phyloP scores from a whole-genome alignment of 2,329 filamentous ascomycete genomes.

The Ophiosphaerella korrae region DNA sequence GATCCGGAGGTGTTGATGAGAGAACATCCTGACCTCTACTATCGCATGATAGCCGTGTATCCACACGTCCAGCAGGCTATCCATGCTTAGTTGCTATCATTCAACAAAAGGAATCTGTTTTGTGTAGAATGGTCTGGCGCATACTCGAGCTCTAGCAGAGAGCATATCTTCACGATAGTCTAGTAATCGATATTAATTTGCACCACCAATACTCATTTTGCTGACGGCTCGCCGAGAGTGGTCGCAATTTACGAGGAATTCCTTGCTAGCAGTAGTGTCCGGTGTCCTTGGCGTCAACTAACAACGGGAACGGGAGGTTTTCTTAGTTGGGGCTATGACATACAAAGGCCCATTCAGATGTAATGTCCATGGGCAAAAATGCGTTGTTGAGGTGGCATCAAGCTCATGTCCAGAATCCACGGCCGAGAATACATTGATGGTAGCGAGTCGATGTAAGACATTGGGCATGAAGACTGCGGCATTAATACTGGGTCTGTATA shows the following conservation, averaged over 20 bases:
- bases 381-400: slow-evolving; percentile 9
- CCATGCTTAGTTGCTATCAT: slow-evolving; percentile 52
- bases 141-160: background rate
- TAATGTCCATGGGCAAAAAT: background rate
- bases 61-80: slow-evolving; percentile 82
- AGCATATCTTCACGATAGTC: background rate
- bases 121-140: background rate
- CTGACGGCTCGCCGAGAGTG: slow-evolving; percentile 5
- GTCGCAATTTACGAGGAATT: slow-evolving; percentile 8
- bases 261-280: slow-evolving; percentile 17
- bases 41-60: slow-evolving; percentile 79
- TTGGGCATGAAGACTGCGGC: slow-evolving; percentile 20
- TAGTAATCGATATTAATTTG: slow-evolving; percentile 9
- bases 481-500: slow-evolving; percentile 26
- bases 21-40: slow-evolving; percentile 82
- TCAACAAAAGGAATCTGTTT: background rate
- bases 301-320: slow-evolving; percentile 23
- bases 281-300: slow-evolving; percentile 31
- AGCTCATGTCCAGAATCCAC: slow-evolving; percentile 22
- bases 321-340: slow-evolving; percentile 29
- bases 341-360: background rate
- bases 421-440: slow-evolving; percentile 27
- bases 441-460: background rate
- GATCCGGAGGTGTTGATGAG: slow-evolving; percentile 74
- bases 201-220: slow-evolving; percentile 1